A percentile compares a stretch with the other conserved stretches of the same genome.
These are phyloP conservation scores for Chaetomium tenue DNA, from an alignment of 495 filamentous ascomycete species.

Conservation along the genomic window DNA sequence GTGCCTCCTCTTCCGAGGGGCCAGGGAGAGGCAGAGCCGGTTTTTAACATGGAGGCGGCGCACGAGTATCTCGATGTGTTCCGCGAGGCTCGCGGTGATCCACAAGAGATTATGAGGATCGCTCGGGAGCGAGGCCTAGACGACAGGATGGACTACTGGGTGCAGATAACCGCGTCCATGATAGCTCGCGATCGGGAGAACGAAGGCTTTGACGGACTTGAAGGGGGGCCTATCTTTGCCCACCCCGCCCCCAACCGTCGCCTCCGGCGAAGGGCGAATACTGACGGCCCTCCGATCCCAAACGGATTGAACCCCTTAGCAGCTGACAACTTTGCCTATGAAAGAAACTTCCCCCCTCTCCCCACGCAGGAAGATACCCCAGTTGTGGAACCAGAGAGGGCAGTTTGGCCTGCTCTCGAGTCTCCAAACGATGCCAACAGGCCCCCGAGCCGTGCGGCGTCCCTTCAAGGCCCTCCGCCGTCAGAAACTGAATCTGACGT, in stretches of 20 bases:
- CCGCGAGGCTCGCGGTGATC: constrained; percentile 56
- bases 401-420: background rate
- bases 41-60: constrained; percentile 28
- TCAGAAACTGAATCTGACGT: background rate
- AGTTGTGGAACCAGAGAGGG: background rate
- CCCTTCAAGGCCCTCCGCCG: background rate
- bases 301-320: constrained; percentile 43
- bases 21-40: background rate
- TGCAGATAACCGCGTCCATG: constrained; percentile 39
- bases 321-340: constrained; percentile 53
- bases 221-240: too few relatives aligned
- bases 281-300: constrained; percentile 45
- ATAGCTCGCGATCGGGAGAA: constrained; percentile 17
- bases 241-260: constrained; percentile 2
- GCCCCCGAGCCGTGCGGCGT: background rate
- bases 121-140: constrained; percentile 60
- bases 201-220: background rate
- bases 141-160: constrained; percentile 55
- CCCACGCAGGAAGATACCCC: background rate
- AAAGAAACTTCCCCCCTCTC: constrained; percentile 23
- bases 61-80: constrained; percentile 53
- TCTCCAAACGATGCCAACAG: background rate
- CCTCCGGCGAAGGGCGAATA: constrained; percentile 42
- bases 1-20: too few relatives aligned
- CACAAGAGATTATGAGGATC: constrained; percentile 57